Conservation (phyloP, 2,329 filamentous ascomycete genomes). For the Penicillium sp. region DNA sequence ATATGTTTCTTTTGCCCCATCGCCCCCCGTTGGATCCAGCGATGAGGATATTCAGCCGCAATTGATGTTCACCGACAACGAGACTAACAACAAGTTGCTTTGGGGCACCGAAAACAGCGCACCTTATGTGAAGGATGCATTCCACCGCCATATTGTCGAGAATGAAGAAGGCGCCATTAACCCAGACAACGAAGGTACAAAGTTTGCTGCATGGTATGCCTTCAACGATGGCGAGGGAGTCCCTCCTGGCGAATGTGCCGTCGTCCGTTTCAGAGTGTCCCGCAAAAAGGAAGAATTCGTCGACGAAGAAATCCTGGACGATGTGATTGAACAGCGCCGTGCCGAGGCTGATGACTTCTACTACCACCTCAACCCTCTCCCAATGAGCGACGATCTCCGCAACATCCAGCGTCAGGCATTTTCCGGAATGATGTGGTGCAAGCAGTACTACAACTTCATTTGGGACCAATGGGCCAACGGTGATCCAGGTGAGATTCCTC, state of each 20-base stretch:
- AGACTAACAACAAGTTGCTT: conserved; percentile 77
- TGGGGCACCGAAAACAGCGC: conserved; percentile 75
- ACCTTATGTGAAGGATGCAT: conserved; percentile 90
- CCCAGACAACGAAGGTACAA: conserved; percentile 74
- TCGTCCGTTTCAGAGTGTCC: conserved; percentile 87
- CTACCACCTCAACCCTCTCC: conserved; percentile 84
- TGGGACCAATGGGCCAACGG: conserved; percentile 98
- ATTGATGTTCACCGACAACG: conserved; percentile 90
- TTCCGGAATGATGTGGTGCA: conserved; percentile 97
- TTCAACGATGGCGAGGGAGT: conserved; percentile 90
- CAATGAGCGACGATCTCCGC: conserved; percentile 87
- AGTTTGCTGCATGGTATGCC: conserved; percentile 84
- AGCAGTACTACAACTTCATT: conserved; percentile 93
- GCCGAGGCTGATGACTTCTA: conserved; percentile 97
- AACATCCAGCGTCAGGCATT: conserved; percentile 95
- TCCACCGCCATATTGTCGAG: conserved; percentile 82
- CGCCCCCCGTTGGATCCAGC: conserved; percentile 73
- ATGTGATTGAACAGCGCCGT: conserved; percentile 78
- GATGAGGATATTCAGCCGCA: conserved; percentile 80
- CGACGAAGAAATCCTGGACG: conserved; percentile 88
- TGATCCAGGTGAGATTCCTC: conserved; percentile 81
- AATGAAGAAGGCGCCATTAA: conserved; percentile 78
- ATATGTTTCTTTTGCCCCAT: conserved; percentile 81
- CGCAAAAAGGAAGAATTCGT: conserved; percentile 71
- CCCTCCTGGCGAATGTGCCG: conserved; percentile 84